A percentile compares a stretch with the other conserved stretches of the same genome.
phyloP scores from a whole-genome alignment of 176 grass and related monocot species.

The Secale cereale region DNA sequence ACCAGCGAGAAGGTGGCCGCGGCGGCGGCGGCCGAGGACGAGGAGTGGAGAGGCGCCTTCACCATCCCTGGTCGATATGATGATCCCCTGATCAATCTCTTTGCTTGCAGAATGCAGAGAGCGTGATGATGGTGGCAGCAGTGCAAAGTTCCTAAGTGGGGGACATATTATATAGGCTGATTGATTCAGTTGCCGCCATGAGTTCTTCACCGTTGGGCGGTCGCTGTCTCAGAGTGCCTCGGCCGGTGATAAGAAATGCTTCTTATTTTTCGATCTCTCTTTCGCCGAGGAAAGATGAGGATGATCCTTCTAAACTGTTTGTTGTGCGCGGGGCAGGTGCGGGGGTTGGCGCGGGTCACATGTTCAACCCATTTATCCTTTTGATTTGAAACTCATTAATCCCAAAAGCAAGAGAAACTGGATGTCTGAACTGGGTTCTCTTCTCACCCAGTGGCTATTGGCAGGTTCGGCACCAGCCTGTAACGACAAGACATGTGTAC shows the following conservation, averaged over 20 bases:
- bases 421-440: neutral
- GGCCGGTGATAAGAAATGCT: neutral
- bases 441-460: neutral
- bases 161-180: conserved; percentile 12
- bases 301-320: neutral
- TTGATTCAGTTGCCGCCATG: neutral
- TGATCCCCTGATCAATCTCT: neutral
- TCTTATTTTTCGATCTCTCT: neutral
- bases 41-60: conserved; percentile 33
- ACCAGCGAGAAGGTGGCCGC: neutral
- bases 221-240: neutral
- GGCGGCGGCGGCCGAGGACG: neutral
- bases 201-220: neutral
- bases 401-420: neutral
- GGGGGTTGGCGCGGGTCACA: neutral
- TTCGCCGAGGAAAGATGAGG: neutral
- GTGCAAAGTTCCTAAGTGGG: neutral
- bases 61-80: conserved; percentile 13
- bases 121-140: neutral
- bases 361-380: neutral
- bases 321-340: neutral
- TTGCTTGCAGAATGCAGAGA: neutral
- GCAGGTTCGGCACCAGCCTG: neutral
- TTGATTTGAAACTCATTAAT: neutral
- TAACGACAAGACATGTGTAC: neutral